A percentile compares a stretch with the other conserved stretches of the same genome.
Evolutionary conservation across 2,329 filamentous ascomycete species (phyloP).

Genomic region (Fusarium goolgardi): DNA sequence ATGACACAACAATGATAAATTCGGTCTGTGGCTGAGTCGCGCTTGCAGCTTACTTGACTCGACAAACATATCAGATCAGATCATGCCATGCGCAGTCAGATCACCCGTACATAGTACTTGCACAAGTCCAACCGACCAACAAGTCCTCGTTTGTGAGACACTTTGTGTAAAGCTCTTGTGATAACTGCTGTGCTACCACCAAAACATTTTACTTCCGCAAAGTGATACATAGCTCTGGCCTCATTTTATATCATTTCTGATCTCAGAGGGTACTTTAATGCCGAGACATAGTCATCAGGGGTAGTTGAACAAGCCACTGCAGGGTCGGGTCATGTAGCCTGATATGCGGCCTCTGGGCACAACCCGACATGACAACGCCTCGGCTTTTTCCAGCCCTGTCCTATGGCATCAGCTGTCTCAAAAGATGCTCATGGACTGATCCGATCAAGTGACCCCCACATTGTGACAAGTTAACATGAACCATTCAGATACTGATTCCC

Average conservation of each 20-base stretch:
- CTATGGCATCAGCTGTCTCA: neutral
- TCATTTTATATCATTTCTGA: slow-evolving; percentile 5
- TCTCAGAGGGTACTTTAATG: neutral
- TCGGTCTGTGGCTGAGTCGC: neutral
- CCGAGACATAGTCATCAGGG: neutral
- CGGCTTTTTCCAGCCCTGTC: neutral
- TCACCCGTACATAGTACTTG: neutral
- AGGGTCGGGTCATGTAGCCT: slow-evolving; percentile 24
- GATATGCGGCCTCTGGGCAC: slow-evolving; percentile 9
- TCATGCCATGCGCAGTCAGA: neutral
- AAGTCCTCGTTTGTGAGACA: neutral
- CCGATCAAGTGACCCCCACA: slow-evolving; percentile 7
- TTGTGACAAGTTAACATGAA: slow-evolving; percentile 9
- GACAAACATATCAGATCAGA: neutral
- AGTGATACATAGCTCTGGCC: neutral
- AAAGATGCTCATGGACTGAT: neutral
- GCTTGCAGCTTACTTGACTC: neutral
- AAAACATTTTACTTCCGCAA: neutral
- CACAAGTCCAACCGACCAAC: neutral
- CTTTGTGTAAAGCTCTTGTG: neutral
- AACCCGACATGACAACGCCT: neutral
- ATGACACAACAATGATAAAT: neutral
- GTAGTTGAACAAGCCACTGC: slow-evolving; percentile 8
- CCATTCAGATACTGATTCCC: neutral
- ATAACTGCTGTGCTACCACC: neutral